Evolutionary conservation across 2,329 filamentous ascomycete species (phyloP).

Genomic region (Hymenoscyphus scutula): DNA sequence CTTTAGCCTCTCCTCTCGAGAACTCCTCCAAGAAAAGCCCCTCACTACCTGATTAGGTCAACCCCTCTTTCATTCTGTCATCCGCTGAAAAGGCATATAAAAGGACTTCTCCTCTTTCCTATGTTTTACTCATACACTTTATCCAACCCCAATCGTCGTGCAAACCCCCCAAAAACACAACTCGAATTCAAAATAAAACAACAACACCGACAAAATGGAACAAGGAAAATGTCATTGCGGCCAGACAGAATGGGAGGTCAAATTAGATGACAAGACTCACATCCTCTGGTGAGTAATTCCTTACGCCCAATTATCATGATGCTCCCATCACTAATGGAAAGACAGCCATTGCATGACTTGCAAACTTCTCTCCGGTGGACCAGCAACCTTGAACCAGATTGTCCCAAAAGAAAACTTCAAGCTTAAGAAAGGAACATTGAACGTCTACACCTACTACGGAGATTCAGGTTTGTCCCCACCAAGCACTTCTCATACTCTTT

Average conservation of each 20-base stretch:
- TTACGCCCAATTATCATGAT: too few relatives aligned
- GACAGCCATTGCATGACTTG: constrained; percentile 56
- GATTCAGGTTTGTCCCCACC: constrained; percentile 45
- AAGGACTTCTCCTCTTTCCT: not conserved
- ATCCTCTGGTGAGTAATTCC: constrained; percentile 36
- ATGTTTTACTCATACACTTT: not conserved
- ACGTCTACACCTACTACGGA: constrained; percentile 54
- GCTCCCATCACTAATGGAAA: not conserved
- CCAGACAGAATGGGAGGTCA: constrained; percentile 50
- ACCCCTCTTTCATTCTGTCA: not conserved
- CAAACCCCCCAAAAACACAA: not conserved
- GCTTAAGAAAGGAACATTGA: constrained; percentile 50
- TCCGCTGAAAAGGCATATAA: not conserved
- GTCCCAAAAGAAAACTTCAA: constrained; percentile 42
- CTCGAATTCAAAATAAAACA: not conserved
- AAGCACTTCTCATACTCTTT: not conserved
- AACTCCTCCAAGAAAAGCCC: not conserved
- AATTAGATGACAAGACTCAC: constrained; percentile 45
- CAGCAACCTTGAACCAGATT: constrained; percentile 55
- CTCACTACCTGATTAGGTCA: not conserved
- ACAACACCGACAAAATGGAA: constrained; percentile 15
- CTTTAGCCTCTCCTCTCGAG: not conserved
- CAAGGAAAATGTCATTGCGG: constrained; percentile 54
- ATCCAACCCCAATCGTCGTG: not conserved
- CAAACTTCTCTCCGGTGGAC: constrained; percentile 65